A percentile compares a stretch with the other conserved stretches of the same genome.
phyloP scores from a whole-genome alignment of 768 basidiomycete species.

The Termitomyces sp. region DNA sequence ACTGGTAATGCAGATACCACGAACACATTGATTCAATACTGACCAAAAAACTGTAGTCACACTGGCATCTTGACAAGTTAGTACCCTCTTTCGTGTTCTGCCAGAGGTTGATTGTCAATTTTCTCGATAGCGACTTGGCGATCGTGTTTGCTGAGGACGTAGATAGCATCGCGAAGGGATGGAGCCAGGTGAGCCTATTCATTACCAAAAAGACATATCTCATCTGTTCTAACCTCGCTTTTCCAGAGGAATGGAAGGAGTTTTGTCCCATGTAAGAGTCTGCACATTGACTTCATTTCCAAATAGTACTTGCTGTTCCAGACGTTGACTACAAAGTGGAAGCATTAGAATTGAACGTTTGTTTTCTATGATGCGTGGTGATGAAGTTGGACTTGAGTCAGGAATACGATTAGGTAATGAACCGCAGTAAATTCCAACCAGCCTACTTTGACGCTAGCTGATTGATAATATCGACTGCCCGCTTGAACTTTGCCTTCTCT shows the following conservation, averaged over 20 bases:
- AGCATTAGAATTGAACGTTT: too few relatives aligned
- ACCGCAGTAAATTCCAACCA: neutral
- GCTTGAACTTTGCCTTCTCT: slow-evolving; percentile 61
- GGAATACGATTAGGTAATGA: too few relatives aligned
- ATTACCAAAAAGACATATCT: neutral
- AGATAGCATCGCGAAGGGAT: neutral
- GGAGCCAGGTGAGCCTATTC: neutral
- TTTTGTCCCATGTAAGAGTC: slow-evolving; percentile 25
- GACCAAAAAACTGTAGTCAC: neutral
- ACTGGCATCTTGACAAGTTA: slow-evolving; percentile 8
- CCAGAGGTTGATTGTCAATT: too few relatives aligned
- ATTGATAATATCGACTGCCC: slow-evolving; percentile 65
- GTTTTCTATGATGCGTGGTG: too few relatives aligned
- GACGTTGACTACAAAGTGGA: too few relatives aligned
- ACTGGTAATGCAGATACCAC: neutral
- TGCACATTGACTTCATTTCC: neutral
- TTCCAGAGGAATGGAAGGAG: slow-evolving; percentile 21
- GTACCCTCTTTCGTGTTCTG: too few relatives aligned
- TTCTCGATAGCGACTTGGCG: neutral
- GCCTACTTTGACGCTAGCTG: slow-evolving; percentile 34
- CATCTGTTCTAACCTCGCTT: neutral
- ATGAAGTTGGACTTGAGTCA: too few relatives aligned
- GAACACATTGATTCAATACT: neutral
- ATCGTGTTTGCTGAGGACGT: slow-evolving; percentile 21
- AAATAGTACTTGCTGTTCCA: too few relatives aligned